Evolutionary conservation across 148 eudicot species (phyloP), one percentile per base, ranked within the genome.

Genomic region (Mesembryanthemum crystallinum): DNA sequence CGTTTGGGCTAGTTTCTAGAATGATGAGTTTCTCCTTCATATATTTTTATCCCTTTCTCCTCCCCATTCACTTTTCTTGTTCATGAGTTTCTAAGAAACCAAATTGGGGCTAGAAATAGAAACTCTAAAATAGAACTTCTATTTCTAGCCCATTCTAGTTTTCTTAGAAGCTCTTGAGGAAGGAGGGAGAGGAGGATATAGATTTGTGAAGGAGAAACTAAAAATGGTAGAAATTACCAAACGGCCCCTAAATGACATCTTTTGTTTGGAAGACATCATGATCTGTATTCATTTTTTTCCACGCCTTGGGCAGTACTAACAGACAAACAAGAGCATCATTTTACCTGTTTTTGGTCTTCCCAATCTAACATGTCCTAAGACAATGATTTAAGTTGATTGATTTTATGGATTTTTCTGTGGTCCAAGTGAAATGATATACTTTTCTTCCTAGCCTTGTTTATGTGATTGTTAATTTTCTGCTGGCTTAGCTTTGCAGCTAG

Each of bases 401-500:
- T n/a, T 57, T 23, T 5, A 5, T n/a, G 11, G 61, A 57, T n/a
- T n/a, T 47, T 69, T 25, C 13, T 49, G 8, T 25, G 23, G 11
- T 45, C 29, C 24, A 43, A 17, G 20, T 45, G 54, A 24, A 12
- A 8, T 65, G 57, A 55, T 37, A 18, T 58, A 67, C 15, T 5
- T 42, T 32, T 70, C 61, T 54, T 18, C 13, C 54, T 43, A 9
- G 33, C 61, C 29, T 21, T 59, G 23, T 13, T 47, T 29, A 43
- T 60, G 33, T 32, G 76, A 61, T 59, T 51, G 43, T 25, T 73
- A 37, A 51, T 54, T 45, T 77, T 72, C 28, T 82, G 63, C 25
- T 79, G 76, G 61, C 57, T 62, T 83, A 92, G 98, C 96, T 80
- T 80, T 94, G 90, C 97, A 94, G 88, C 83, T 94, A 80, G 92